Evolutionary conservation across 2,329 filamentous ascomycete species (phyloP), one percentile per base, ranked within the genome.

Genomic region (Xylariomycetidae sp.): DNA sequence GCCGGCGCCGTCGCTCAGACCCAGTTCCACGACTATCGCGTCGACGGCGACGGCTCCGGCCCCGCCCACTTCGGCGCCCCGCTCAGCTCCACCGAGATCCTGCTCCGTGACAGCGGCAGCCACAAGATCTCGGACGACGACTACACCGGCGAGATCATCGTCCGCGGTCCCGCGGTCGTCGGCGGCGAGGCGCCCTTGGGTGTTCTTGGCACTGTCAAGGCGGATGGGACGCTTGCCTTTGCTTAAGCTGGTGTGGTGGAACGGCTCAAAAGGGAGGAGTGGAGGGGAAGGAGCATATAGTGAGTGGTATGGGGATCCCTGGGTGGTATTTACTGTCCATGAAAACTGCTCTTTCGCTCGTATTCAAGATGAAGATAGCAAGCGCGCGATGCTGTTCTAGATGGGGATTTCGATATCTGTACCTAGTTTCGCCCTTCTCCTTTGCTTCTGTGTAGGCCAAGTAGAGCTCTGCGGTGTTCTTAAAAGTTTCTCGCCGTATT

Each of bases 1-100:
- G 90, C 89, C 2, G 92, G 92, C 23, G 82, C 89, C 1, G 76
- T 94, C n/a, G 69, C 82, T 1, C 90, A 96, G 63, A 94, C 85
- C 6, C 80, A 85, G 40, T 72, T 89, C 24, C 93, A 85, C 53
- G 90, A 96, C 56, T 96, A 96, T 58, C 70, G 90, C 45, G 69
- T 72, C 41, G 63, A 60, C 23, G 59, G 54, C 43, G 43, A 47
- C 35, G 60, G 59, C 9, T 55, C 54, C 39, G 63, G 58, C 34
- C 66, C 68, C 35, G 66, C 68, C 9, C 88, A 94, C 57, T 95
- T 96, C 52, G 92, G 92, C 3, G 70, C 82, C 8, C 89, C 90
- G 3, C 54, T 92, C 25, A 85, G 82, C 43, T 82, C 79, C 47
- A 73, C 90, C 1, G 90, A 96, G 63, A 58, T 95, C 24, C 74